Percentiles rank a stretch among this genome's conserved stretches.
Evolutionary conservation across 176 grass and related monocot genomes (phyloP).

Genomic region (Lolium multiflorum): DNA sequence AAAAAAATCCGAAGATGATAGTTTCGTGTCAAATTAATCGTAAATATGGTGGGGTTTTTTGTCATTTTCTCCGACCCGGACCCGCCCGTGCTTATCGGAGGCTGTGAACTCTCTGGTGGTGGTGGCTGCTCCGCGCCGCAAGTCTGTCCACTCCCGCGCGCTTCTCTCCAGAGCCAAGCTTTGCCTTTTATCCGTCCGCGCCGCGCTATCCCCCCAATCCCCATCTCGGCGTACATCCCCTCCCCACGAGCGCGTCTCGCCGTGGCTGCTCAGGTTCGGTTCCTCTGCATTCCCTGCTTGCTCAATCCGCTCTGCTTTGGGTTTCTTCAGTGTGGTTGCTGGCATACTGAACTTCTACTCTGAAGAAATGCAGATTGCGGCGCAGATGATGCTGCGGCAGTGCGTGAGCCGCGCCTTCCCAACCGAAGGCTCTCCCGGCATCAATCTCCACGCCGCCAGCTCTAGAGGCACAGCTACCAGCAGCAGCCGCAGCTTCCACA

Average conservation of each 20-base stretch:
- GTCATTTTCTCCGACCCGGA: too few species aligned
- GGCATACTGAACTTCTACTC: not conserved
- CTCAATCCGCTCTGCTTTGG: not conserved
- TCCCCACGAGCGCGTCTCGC: not conserved
- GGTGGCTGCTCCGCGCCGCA: constrained; percentile 43
- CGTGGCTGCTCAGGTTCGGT: constrained; percentile 1
- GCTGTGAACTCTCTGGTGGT: not conserved
- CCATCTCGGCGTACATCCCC: not conserved
- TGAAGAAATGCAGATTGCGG: constrained; percentile 12
- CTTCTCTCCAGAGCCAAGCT: not conserved
- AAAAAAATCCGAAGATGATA: too few species aligned
- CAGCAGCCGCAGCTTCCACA: constrained; percentile 19
- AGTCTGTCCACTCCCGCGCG: not conserved
- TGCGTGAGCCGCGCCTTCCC: constrained; percentile 23
- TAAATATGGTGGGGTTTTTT: too few species aligned
- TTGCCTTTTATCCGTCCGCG: constrained; percentile 20
- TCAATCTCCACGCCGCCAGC: not conserved
- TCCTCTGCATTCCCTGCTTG: not conserved
- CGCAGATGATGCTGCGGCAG: constrained; percentile 44
- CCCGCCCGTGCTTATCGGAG: too few species aligned
- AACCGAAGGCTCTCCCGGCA: not conserved
- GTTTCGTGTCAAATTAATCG: too few species aligned
- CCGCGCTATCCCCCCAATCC: not conserved
- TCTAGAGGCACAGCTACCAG: constrained; percentile 17
- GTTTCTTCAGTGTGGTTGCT: not conserved